Base-by-base conservation (phyloP, 257 asterid genomes). In the Rhazya stricta region DNA sequence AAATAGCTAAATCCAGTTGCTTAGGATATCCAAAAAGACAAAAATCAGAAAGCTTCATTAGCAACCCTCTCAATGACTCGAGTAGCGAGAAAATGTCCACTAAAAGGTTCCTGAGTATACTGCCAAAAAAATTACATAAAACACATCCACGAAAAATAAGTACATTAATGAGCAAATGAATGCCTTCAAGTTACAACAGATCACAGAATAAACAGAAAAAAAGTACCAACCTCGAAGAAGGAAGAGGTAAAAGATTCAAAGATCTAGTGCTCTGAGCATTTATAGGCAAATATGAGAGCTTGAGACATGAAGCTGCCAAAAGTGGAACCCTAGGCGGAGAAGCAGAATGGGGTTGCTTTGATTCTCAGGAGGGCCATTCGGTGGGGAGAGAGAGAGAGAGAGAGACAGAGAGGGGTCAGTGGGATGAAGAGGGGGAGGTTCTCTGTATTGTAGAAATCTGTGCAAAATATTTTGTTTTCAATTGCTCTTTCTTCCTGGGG, bases 221-320 rank as follows among this genome's bases (percentile, higher is more conserved):
- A 80, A 65, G 74, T 73, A 42, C 82, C 79, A 51, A 80, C 54
- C 80, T 77, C 68, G 19, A 27, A 37, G 56, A 61, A 72, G 53
- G 43, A 32, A 78, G 39, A 36, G 68, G 82, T 69, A 79, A 79
- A 79, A 83, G 81, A 81, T 76, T 71, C 45, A 81, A 81, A 79
- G 91, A 89, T 91, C 89, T 78, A 76, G 23, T 57, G 77, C 41
- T 18, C 69, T 29, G 30, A 65, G 21, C 36, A 82, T 29, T 53
- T 41, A 63, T 77, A 73, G 37, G 77, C 58, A 65, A 57, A 69
- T 69, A 27, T 45, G 50, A 50, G 73, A 78, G 50, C 25, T 8
- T 25, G 58, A 16, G 36, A 71, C 29, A 1, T 29, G 36, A 42
- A 57, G 54, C 51, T 60, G 50, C 1, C 12, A 23, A 7, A 58